Evolutionary conservation across 2,329 filamentous ascomycete species (phyloP).

Genomic region (Tolypocladium capitatum): DNA sequence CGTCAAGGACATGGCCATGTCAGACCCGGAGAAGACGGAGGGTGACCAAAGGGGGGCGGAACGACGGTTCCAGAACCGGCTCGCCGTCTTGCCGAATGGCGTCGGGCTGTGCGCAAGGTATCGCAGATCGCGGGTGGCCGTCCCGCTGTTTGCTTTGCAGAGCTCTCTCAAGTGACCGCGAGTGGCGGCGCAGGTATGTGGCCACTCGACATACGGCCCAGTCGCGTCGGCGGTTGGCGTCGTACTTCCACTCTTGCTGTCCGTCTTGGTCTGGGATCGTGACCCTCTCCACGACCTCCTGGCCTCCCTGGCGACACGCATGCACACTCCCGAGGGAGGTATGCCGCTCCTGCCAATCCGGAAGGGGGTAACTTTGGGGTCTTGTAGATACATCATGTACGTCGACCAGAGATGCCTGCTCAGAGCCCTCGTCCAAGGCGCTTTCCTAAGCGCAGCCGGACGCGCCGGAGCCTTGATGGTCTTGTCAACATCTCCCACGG

Average conservation of each 20-base stretch:
- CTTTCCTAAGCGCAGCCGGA: conserved; percentile 29
- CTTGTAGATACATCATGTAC: conserved; percentile 51
- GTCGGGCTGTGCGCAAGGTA: conserved; percentile 41
- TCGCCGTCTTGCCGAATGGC: conserved; percentile 38
- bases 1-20: conserved; percentile 50
- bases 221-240: conserved; percentile 38
- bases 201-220: conserved; percentile 45
- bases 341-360: conserved; percentile 49
- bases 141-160: conserved; percentile 41
- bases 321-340: conserved; percentile 50
- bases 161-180: conserved; percentile 48
- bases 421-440: conserved; percentile 53
- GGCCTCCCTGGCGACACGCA: conserved; percentile 51
- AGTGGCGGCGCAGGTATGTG: conserved; percentile 50
- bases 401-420: conserved; percentile 53
- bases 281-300: conserved; percentile 55
- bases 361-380: conserved; percentile 54
- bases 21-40: conserved; percentile 43
- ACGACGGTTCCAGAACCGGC: conserved; percentile 35
- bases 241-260: conserved; percentile 35
- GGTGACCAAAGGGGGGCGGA: conserved; percentile 30
- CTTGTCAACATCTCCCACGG: conserved; percentile 16
- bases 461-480: conserved; percentile 14
- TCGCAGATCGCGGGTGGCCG: conserved; percentile 27
- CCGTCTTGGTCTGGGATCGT: conserved; percentile 22